Evolutionary conservation across 2,329 filamentous ascomycete genomes (phyloP).

Genomic region (Aureobasidium sp.): DNA sequence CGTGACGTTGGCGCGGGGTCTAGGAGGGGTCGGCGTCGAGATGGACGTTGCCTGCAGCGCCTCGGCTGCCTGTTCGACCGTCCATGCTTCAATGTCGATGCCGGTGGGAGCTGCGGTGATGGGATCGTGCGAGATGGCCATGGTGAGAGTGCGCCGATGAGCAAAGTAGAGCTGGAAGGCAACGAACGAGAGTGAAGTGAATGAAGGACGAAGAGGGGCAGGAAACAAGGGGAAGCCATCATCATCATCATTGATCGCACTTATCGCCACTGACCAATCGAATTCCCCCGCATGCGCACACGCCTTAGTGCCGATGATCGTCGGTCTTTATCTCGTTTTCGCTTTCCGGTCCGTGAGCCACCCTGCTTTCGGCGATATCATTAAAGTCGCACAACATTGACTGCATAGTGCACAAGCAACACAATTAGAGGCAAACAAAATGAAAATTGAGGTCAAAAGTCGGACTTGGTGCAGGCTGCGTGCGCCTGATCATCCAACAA

Average conservation of each 20-base stretch:
- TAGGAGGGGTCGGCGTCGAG: constrained; percentile 24
- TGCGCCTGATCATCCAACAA: not conserved
- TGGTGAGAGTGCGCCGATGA: not conserved
- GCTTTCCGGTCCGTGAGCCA: not conserved
- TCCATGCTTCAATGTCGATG: constrained; percentile 38
- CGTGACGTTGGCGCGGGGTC: constrained; percentile 47
- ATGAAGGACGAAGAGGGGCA: not conserved
- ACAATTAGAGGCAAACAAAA: not conserved
- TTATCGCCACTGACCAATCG: constrained; percentile 2
- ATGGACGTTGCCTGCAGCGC: constrained; percentile 35
- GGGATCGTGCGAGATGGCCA: constrained; percentile 11
- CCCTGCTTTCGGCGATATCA: not conserved
- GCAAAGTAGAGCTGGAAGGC: not conserved
- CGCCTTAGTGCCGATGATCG: not conserved
- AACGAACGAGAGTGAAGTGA: not conserved
- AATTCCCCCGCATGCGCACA: not conserved
- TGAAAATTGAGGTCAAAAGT: no score
- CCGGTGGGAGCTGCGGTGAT: not conserved
- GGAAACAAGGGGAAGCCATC: not conserved
- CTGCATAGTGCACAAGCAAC: not conserved
- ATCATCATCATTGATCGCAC: constrained; percentile 5
- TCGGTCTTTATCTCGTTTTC: constrained; percentile 7
- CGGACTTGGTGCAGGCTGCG: no score
- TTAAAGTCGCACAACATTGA: not conserved
- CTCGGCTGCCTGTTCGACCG: constrained; percentile 36